A percentile compares a stretch with the other conserved stretches of the same genome.
Evolutionary conservation across 2,329 filamentous ascomycete genomes (phyloP).

Genomic region (Hysterium pulicare): DNA sequence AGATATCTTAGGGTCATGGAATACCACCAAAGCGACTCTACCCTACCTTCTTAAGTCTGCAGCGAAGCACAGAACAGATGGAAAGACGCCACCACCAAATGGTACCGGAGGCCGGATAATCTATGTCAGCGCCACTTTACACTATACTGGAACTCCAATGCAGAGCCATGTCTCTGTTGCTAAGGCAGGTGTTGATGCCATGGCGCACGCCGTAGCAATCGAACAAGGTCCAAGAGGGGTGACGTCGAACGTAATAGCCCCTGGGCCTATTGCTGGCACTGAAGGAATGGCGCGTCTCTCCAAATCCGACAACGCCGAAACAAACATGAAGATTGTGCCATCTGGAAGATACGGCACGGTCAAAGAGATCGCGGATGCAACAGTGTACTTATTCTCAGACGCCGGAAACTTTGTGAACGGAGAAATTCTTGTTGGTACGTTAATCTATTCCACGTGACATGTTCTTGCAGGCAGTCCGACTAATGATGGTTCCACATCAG

Average conservation of each 20-base stretch:
- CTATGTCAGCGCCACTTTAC: constrained; percentile 85
- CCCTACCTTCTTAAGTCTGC: constrained; percentile 78
- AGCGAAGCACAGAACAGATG: constrained; percentile 57
- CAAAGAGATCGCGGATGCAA: constrained; percentile 88
- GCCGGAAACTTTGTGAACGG: constrained; percentile 85
- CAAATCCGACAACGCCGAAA: constrained; percentile 28
- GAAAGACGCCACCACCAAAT: constrained; percentile 44
- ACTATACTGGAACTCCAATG: constrained; percentile 81
- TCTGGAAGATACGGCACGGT: constrained; percentile 73
- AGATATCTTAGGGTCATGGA: constrained; percentile 88
- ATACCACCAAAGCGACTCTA: constrained; percentile 88
- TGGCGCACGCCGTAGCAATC: constrained; percentile 74
- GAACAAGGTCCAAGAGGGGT: constrained; percentile 88
- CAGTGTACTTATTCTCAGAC: constrained; percentile 82
- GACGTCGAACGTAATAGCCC: constrained; percentile 83
- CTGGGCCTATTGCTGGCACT: constrained; percentile 80
- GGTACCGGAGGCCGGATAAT: constrained; percentile 78
- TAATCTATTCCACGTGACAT: neutral
- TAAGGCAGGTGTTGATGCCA: constrained; percentile 85
- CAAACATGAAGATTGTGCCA: constrained; percentile 53
- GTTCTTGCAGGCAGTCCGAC: constrained; percentile 3
- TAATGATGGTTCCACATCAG: constrained; percentile 25
- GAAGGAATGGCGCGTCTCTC: constrained; percentile 56
- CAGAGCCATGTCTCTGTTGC: constrained; percentile 89
- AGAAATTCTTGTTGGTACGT: constrained; percentile 71